phyloP scores from a whole-genome alignment of 768 basidiomycete genomes.

The Pleurotus citrinopileatus region DNA sequence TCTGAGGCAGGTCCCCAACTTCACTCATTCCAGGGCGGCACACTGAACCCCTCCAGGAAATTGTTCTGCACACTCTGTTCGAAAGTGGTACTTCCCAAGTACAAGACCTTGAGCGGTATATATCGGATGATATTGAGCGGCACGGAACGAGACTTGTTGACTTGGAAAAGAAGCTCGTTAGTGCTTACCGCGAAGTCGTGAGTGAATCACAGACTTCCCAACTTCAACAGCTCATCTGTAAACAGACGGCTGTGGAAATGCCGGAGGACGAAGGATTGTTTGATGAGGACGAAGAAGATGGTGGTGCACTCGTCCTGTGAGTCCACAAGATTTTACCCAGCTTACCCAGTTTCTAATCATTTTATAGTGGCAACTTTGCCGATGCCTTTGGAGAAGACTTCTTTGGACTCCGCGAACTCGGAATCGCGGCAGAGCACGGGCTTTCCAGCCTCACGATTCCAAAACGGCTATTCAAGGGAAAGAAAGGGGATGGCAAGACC shows the following conservation, averaged over 20 bases:
- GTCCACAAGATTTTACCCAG: conserved; percentile 5
- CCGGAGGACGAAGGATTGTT: conserved; percentile 65
- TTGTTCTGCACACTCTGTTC: conserved; percentile 86
- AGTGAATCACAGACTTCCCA: conserved; percentile 22
- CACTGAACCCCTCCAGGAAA: conserved; percentile 63
- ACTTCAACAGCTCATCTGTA: background rate
- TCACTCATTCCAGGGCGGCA: conserved; percentile 4
- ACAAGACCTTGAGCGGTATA: conserved; percentile 80
- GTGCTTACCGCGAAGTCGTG: conserved; percentile 80
- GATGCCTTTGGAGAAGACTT: conserved; percentile 91
- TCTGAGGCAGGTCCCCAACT: conserved; percentile 60
- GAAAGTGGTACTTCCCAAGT: conserved; percentile 82
- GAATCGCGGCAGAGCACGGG: conserved; percentile 84
- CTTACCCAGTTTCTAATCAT: conserved; percentile 5
- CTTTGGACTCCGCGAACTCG: conserved; percentile 82
- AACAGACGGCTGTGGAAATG: conserved; percentile 43
- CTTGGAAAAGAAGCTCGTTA: conserved; percentile 81
- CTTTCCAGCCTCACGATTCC: conserved; percentile 78
- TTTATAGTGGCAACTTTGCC: conserved; percentile 75
- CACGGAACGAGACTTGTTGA: conserved; percentile 76
- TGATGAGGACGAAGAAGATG: conserved; percentile 50
- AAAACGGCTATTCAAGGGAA: conserved; percentile 68
- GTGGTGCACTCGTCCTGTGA: conserved; percentile 61
- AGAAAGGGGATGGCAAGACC: conserved; percentile 41
- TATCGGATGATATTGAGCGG: conserved; percentile 84